A percentile compares a stretch with the other conserved stretches of the same genome.
phyloP scores from a whole-genome alignment of 2,329 filamentous ascomycete species.

The Botrytis tulipae region DNA sequence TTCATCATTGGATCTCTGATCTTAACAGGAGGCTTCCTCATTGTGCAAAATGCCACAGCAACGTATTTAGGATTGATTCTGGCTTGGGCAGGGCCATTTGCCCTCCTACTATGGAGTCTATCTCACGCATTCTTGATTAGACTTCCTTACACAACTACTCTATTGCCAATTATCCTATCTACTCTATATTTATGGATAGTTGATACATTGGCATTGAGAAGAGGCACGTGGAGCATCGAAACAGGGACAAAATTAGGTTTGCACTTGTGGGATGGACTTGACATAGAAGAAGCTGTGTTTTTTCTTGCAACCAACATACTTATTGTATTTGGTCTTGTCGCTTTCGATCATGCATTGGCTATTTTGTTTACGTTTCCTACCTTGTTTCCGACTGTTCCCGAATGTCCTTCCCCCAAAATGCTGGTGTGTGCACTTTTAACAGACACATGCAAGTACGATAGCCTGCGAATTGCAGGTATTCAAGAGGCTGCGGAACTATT shows the following conservation, averaged over 20 bases:
- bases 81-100: conserved; percentile 65
- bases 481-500: conserved; percentile 58
- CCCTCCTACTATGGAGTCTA: conserved; percentile 61
- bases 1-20: conserved; percentile 46
- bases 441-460: conserved; percentile 52
- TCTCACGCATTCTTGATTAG: conserved; percentile 62
- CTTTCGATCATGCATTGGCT: conserved; percentile 67
- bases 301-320: conserved; percentile 69
- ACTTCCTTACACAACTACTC: conserved; percentile 57
- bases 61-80: conserved; percentile 71
- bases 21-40: conserved; percentile 45
- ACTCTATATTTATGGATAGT: conserved; percentile 72
- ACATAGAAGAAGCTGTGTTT: conserved; percentile 73
- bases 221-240: conserved; percentile 71
- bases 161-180: conserved; percentile 59
- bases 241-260: conserved; percentile 63
- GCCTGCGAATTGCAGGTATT: conserved; percentile 56
- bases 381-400: conserved; percentile 51
- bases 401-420: conserved; percentile 48
- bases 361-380: conserved; percentile 62
- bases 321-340: conserved; percentile 66
- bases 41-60: conserved; percentile 47
- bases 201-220: conserved; percentile 63
- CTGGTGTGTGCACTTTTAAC: conserved; percentile 52
- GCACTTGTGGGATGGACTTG: conserved; percentile 62